These are phyloP conservation scores for Sporisorium sorghi DNA, from an alignment of 1,284 basidiomycete species.

Conservation along the genomic window DNA sequence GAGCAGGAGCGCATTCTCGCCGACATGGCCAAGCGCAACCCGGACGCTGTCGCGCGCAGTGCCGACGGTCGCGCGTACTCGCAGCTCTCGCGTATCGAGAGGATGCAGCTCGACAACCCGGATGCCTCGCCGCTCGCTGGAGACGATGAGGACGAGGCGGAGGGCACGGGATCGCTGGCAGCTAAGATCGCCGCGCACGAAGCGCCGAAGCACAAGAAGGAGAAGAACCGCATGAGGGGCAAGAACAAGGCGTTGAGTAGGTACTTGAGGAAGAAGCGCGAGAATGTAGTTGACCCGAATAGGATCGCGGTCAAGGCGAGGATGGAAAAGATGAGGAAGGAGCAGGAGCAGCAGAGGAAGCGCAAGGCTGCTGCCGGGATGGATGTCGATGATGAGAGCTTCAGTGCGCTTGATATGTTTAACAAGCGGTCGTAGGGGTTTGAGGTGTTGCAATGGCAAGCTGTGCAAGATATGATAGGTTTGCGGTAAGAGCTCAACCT, in stretches of 20 bases:
- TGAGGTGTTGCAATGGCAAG: background rate
- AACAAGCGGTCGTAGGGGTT: slow-evolving; percentile 19
- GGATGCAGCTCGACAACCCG: slow-evolving; percentile 55
- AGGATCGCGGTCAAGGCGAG: slow-evolving; percentile 50
- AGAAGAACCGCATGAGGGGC: slow-evolving; percentile 63
- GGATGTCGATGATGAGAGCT: slow-evolving; percentile 16
- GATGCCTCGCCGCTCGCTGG: slow-evolving; percentile 15
- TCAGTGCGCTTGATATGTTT: slow-evolving; percentile 43
- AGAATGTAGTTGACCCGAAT: slow-evolving; percentile 65
- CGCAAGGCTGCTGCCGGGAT: slow-evolving; percentile 36
- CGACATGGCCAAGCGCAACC: slow-evolving; percentile 28
- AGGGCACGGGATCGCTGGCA: slow-evolving; percentile 18
- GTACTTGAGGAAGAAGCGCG: slow-evolving; percentile 64
- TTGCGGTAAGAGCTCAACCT: too few species aligned
- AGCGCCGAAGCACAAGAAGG: slow-evolving; percentile 36
- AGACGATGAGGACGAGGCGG: slow-evolving; percentile 17
- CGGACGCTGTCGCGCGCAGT: slow-evolving; percentile 34
- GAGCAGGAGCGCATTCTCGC: slow-evolving; percentile 71
- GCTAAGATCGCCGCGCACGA: slow-evolving; percentile 32
- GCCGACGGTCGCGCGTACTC: slow-evolving; percentile 65
- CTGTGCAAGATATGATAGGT: too few species aligned
- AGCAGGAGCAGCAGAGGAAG: slow-evolving; percentile 26
- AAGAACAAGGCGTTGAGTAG: slow-evolving; percentile 63
- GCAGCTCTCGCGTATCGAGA: slow-evolving; percentile 57
- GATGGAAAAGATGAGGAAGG: slow-evolving; percentile 45